Evolutionary conservation across 352 stramenopile species (phyloP), one percentile per base, ranked within the genome.

Genomic region (Globisporangium okanoganense): DNA sequence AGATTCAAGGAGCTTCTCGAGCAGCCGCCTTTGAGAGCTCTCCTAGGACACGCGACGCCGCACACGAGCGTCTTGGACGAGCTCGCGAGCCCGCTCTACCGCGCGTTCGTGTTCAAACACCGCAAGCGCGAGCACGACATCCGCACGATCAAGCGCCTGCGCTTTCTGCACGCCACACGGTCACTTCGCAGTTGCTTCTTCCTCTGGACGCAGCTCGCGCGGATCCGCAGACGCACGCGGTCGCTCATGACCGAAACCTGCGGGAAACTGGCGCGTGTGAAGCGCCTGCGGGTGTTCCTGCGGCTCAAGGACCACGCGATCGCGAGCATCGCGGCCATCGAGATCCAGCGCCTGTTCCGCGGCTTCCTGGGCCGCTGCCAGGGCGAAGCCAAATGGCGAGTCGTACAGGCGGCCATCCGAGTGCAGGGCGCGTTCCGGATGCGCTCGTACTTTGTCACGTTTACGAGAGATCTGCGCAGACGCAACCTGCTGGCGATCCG

Each of bases 371-470:
- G 76, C 0, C 65, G 82, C 14, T 66, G 70, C 7, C 29, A 61
- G 7, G 77, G 77, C 5, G 60, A 71, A 18, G 64, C 71, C 9
- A 58, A 71, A 24, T 82, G 71, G 69, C 55, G 25, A 22, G 67
- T 73, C 20, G 65, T 91, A 1, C 77, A 89, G 62, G 79, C 79
- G 16, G 78, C 65, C 2, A 56, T 88, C 43, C 58, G 51, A 62
- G 79, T 91, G 29, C 82, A 91, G 60, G 74, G 79, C 22, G 79
- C 82, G 4, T 85, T 83, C 66, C 82, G 82, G 13, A 82, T 82
- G 70, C 82, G 79, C 12, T 80, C 75, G 43, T 69, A 89, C 57
- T 85, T 91, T 43, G 64, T 72, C 27, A 61, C 59, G 31, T 81
- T 80, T 56, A 22, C 86, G 3, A 67, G 65, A 14, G 67, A 77